Percentiles rank a stretch among this genome's conserved stretches.
These are phyloP conservation scores for Saccharum officinarum DNA, from an alignment of 176 grass and related monocot species.

Conservation along the genomic window DNA sequence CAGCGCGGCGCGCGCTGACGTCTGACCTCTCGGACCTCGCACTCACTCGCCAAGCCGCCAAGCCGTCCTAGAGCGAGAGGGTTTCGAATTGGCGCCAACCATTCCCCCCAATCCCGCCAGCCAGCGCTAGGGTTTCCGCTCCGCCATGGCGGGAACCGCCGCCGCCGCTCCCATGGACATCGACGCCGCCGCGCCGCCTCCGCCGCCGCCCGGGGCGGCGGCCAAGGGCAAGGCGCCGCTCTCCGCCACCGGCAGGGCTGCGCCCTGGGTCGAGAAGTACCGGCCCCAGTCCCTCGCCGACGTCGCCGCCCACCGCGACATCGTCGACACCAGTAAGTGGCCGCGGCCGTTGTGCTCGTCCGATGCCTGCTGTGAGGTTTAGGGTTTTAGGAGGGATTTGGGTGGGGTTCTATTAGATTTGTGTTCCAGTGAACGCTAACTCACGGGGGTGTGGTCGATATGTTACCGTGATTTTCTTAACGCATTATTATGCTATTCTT, in stretches of 20 bases:
- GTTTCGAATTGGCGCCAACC: constrained; percentile 70
- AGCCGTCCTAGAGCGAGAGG: constrained; percentile 1
- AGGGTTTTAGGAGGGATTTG: neutral
- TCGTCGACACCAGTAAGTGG: constrained; percentile 83
- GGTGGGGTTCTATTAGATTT: neutral
- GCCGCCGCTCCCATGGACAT: constrained; percentile 80
- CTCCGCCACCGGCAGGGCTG: constrained; percentile 49
- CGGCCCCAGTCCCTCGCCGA: constrained; percentile 89
- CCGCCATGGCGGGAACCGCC: constrained; percentile 53
- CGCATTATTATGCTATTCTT: neutral
- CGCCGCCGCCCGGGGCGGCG: neutral
- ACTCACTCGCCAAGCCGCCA: neutral
- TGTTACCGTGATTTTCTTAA: neutral
- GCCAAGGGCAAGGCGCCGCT: constrained; percentile 61
- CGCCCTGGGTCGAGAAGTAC: constrained; percentile 97
- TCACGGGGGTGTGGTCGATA: neutral
- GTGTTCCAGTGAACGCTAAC: neutral
- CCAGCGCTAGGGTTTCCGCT: constrained; percentile 46
- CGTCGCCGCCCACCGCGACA: constrained; percentile 94
- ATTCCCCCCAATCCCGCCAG: constrained; percentile 19
- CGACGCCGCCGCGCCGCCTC: constrained; percentile 49
- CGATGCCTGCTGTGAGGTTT: neutral
- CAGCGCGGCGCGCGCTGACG: neutral
- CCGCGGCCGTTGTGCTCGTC: neutral
- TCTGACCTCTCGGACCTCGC: neutral